Base-by-base conservation (phyloP, 257 asterid species). In the Salvia splendens region DNA sequence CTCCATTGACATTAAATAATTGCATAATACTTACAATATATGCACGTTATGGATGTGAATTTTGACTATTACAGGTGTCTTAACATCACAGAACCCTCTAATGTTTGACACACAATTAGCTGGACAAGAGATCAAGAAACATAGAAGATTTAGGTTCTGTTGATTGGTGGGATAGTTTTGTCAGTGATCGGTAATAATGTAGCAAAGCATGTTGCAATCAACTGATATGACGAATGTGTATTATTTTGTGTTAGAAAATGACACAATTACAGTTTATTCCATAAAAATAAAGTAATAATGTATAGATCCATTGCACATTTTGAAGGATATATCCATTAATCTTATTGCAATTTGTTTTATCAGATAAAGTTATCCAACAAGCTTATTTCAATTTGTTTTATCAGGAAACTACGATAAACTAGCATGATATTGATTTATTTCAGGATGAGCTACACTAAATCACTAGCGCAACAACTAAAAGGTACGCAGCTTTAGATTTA, bases 151-250 rank as follows among this genome's bases (percentile, higher is more conserved):
- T 66, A 42, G 43, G 5, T 30, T 53, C 35, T 1, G 28, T 56
- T 33, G 38, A 32, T 24, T 41, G 75, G 61, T 62, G 73, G 40
- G 65, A 57, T 61, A 49, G 55, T 63, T 67, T 41, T 64, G 59
- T 64, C 76, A 45, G 30, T 56, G 42, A 56, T 69, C 28, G 52
- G 67, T 54, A 43, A 36, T 73, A 24, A 49, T 47, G 71, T 41
- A 61, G 45, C 42, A 60, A 24, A 15, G n/a, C 36, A 69, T 8
- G 32, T 41, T 5, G 14, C 24, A 16, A 69, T 59, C 38, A 58
- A 69, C 24, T 48, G 24, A 46, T 15, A 8, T 58, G 58, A 38
- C 5, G 47, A 32, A 10, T 17, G 51, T 50, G 5, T 33, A 65
- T 6, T 49, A 53, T 50, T 51, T 1, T 20, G 5, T 20, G 5